Evolutionary conservation across 1,284 basidiomycete genomes (phyloP), one percentile per base, ranked within the genome.

Genomic region (Gymnopus androsaceus): DNA sequence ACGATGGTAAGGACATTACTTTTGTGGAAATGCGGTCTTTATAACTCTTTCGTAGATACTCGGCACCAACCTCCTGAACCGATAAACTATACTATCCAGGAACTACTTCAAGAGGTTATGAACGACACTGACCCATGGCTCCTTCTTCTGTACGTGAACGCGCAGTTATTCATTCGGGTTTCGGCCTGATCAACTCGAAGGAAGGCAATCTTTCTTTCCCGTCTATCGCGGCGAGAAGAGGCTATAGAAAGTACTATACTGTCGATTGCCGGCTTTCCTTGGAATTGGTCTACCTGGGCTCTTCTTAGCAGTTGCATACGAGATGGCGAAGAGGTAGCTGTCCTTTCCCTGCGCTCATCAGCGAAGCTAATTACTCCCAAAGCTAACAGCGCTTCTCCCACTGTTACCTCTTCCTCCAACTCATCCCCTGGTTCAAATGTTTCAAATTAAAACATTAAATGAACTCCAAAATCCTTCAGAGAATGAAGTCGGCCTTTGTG

Each of bases 281-380:
- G 94, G 88, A 98, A 98, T 68, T 99, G 97, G 96, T 92, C 92
- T 25, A 81, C 88, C 3, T 99, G 97, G 96, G 77, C 82, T 19
- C 80, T 94, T 53, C 77, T 98, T 19, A 85, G 86, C 1, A 84
- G 84, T 51, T 89, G 93, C 64, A 81, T 97, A 27, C 85, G 88
- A 33, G 94, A 95, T 59, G 85, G 85, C n/a, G 93, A 95, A 73
- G 93, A 95, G 84, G 95, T 95, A 61, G 38, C 51, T 64, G 53
- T 56, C 36, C 46, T 53, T 53, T 21, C 30, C 63, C 59, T 56
- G 59, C 59, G 59, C 60, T 8, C 15, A 8, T 17, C 67, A 60
- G 59, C 61, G 55, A 67, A 56, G 72, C 49, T 55, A 33, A 50
- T 59, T 3, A 38, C 8, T 33, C 12, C 47, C 38, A 31, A 68